These are phyloP conservation scores for Desmodesmus armatus DNA, from an alignment of 139 green algal genomes.

Conservation along the genomic window DNA sequence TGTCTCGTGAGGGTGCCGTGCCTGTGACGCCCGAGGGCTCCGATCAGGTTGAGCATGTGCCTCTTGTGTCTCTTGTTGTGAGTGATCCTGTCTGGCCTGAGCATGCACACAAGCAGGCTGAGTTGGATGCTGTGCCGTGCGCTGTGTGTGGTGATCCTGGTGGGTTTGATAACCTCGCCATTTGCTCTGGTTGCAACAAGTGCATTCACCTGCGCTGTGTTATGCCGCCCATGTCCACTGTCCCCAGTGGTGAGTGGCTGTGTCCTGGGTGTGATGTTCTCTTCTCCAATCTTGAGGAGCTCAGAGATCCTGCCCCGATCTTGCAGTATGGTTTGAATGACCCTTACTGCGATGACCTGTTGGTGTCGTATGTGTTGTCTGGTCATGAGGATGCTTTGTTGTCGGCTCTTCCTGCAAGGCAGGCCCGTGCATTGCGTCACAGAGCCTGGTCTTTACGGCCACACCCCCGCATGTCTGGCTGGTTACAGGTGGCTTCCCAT, in stretches of 20 bases:
- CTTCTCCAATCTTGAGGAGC: conserved; percentile 16
- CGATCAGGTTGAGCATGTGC: background rate
- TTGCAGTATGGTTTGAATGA: background rate
- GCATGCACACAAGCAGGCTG: too few relatives aligned
- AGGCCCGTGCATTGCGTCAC: background rate
- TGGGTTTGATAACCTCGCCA: conserved; percentile 21
- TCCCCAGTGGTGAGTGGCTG: conserved; percentile 35
- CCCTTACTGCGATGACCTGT: background rate
- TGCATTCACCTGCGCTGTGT: conserved; percentile 31
- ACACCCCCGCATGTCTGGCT: background rate
- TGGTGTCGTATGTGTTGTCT: background rate
- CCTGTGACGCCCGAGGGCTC: background rate
- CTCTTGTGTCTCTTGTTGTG: too few relatives aligned
- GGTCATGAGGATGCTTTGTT: background rate
- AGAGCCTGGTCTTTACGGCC: background rate
- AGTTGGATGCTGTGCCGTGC: background rate
- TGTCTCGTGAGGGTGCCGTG: background rate
- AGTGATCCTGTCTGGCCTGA: too few relatives aligned
- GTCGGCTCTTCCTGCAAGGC: background rate
- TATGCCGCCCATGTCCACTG: conserved; percentile 7
- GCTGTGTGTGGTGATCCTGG: too few relatives aligned
- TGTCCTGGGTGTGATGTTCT: conserved; percentile 25
- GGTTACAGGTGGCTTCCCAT: background rate
- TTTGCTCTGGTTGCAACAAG: conserved; percentile 24
- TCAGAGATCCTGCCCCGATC: background rate